Conservation (phyloP, 2,329 filamentous ascomycete species). For the Dothidotthia symphoricarpi region DNA sequence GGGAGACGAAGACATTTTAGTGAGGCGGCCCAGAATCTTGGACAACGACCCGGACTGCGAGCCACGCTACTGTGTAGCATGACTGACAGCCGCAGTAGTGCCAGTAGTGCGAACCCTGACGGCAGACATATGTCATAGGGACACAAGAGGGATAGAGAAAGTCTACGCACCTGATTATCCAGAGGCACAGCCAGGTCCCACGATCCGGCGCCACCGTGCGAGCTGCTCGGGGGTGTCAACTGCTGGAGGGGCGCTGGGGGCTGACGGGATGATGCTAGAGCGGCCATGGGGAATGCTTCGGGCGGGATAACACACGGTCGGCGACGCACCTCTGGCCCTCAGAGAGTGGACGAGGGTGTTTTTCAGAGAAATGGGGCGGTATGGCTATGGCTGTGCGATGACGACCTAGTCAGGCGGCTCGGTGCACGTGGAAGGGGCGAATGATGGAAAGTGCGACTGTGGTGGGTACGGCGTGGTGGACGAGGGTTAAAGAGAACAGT, state of each 20-base stretch:
- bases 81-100: slow-evolving; percentile 24
- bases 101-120: slow-evolving; percentile 11
- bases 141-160: slow-evolving; percentile 1
- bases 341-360: slow-evolving; percentile 1
- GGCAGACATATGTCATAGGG: slow-evolving; percentile 14
- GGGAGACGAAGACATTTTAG: neutral
- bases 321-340: slow-evolving; percentile 9
- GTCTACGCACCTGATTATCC: slow-evolving; percentile 36
- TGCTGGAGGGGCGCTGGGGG: slow-evolving; percentile 31
- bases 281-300: slow-evolving; percentile 31
- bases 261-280: slow-evolving; percentile 33
- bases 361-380: slow-evolving; percentile 7
- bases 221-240: slow-evolving; percentile 43
- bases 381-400: slow-evolving; percentile 8
- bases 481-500: slow-evolving; percentile 5
- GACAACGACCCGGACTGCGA: slow-evolving; percentile 2
- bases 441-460: neutral
- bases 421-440: slow-evolving; percentile 10
- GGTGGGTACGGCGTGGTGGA: slow-evolving; percentile 4
- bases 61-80: slow-evolving; percentile 23
- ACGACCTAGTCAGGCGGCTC: slow-evolving; percentile 5
- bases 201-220: slow-evolving; percentile 38
- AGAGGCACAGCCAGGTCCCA: slow-evolving; percentile 44
- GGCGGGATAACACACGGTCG: slow-evolving; percentile 5
- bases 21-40: slow-evolving; percentile 1